These are phyloP conservation scores for Irpex lacteus DNA, from an alignment of 1,284 basidiomycete species.

Conservation along the genomic window DNA sequence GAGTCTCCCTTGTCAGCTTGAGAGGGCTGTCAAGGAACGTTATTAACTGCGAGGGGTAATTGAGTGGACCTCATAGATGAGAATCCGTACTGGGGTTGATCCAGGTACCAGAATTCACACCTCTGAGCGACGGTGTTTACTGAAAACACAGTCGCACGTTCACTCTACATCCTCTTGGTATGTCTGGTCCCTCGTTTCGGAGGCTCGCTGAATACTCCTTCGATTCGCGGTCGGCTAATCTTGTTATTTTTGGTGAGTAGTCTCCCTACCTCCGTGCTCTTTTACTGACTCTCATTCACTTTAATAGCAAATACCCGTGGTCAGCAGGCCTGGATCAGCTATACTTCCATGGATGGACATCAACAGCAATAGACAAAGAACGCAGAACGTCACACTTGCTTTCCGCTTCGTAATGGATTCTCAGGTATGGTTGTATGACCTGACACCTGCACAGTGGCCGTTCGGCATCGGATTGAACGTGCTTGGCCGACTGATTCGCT, in stretches of 20 bases:
- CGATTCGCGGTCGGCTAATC: background rate
- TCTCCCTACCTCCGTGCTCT: background rate
- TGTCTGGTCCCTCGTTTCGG: background rate
- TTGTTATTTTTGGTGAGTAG: background rate
- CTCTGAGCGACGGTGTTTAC: background rate
- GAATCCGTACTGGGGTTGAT: background rate
- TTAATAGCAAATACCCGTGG: background rate
- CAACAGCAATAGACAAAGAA: background rate
- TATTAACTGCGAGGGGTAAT: background rate
- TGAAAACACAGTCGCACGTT: background rate
- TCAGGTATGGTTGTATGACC: background rate
- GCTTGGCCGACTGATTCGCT: background rate
- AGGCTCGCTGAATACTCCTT: background rate
- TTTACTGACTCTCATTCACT: background rate
- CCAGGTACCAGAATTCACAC: background rate
- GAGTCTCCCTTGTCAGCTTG: too few relatives aligned
- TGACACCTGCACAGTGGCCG: background rate
- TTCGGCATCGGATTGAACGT: background rate
- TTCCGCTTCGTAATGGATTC: background rate
- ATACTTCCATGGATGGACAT: background rate
- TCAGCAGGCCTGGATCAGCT: background rate
- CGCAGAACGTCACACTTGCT: background rate
- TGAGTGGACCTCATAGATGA: background rate
- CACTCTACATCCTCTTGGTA: background rate
- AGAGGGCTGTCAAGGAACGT: too few relatives aligned